A percentile compares a stretch with the other conserved stretches of the same genome.
phyloP scores from a whole-genome alignment of 257 asterid genomes.

The Solanum raphanifolium region DNA sequence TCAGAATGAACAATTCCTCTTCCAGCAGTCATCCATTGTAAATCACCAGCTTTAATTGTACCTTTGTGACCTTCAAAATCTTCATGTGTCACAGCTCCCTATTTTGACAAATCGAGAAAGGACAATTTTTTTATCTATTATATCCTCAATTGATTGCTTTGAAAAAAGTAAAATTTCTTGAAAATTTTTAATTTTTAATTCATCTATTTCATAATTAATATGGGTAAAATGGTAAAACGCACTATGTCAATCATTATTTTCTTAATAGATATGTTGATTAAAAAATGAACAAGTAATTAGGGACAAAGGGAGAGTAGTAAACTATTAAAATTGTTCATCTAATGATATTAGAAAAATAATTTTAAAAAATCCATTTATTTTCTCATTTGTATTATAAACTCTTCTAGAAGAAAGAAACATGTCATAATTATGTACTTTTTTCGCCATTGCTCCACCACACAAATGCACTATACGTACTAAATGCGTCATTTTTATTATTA shows the following conservation, averaged over 20 bases:
- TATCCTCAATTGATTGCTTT: no score
- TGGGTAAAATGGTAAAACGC: accelerated
- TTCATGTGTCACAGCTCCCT: constrained; percentile 78
- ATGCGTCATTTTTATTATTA: neutral
- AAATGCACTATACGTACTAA: neutral
- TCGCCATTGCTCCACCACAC: neutral
- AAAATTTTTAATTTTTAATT: no score
- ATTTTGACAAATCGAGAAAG: no score
- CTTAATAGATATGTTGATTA: no score
- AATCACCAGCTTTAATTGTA: constrained; percentile 66
- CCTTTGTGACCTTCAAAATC: constrained; percentile 88
- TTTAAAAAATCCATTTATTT: neutral
- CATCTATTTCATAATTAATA: no score
- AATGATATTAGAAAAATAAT: neutral
- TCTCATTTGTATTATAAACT: neutral
- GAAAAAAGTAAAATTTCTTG: no score
- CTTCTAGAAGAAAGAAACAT: neutral
- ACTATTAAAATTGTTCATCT: neutral
- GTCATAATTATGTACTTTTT: neutral
- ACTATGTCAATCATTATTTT: no score
- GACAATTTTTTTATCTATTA: no score
- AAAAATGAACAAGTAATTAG: neutral
- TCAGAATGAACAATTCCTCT: constrained; percentile 94
- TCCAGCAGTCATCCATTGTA: constrained; percentile 99
- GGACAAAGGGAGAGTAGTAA: no score